phyloP scores from a whole-genome alignment of 371 early-diverging fungal genomes.

The Parasitella parasitica region DNA sequence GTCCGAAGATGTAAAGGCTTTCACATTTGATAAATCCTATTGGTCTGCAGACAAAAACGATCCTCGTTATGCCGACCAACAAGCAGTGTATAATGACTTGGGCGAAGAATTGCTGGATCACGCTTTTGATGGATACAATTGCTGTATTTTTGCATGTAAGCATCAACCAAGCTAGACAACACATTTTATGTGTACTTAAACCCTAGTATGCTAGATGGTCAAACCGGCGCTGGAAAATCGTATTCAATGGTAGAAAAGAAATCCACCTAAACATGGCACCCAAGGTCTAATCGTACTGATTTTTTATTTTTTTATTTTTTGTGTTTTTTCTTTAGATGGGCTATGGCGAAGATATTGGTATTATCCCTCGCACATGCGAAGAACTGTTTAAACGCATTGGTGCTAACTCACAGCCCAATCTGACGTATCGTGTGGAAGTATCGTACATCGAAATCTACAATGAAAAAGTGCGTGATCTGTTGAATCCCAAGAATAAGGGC shows the following conservation, averaged over 20 bases:
- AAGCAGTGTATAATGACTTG: conserved; percentile 72
- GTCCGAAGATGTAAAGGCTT: conserved; percentile 58
- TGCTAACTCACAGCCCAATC: conserved; percentile 37
- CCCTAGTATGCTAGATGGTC: conserved; percentile 65
- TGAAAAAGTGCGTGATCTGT: conserved; percentile 90
- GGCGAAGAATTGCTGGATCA: conserved; percentile 81
- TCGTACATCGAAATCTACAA: conserved; percentile 85
- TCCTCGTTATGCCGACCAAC: conserved; percentile 75
- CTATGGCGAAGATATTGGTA: conserved; percentile 75
- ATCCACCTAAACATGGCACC: too few species aligned
- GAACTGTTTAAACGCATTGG: conserved; percentile 74
- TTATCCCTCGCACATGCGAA: conserved; percentile 82
- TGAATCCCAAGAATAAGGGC: conserved; percentile 76
- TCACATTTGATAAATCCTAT: conserved; percentile 85
- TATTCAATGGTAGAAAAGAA: conserved; percentile 77
- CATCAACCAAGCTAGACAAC: neutral
- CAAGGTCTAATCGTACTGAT: too few species aligned
- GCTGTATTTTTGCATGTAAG: conserved; percentile 86
- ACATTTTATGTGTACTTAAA: neutral
- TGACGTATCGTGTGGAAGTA: conserved; percentile 76
- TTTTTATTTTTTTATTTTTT: too few species aligned
- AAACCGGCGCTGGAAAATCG: conserved; percentile 86
- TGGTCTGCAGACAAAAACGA: conserved; percentile 75
- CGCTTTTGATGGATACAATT: conserved; percentile 86
- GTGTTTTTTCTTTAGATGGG: conserved; percentile 54